Percentiles rank a stretch among this genome's conserved stretches.
These are phyloP conservation scores for Claviceps monticola DNA, from an alignment of 2,329 filamentous ascomycete species.

Conservation along the genomic window DNA sequence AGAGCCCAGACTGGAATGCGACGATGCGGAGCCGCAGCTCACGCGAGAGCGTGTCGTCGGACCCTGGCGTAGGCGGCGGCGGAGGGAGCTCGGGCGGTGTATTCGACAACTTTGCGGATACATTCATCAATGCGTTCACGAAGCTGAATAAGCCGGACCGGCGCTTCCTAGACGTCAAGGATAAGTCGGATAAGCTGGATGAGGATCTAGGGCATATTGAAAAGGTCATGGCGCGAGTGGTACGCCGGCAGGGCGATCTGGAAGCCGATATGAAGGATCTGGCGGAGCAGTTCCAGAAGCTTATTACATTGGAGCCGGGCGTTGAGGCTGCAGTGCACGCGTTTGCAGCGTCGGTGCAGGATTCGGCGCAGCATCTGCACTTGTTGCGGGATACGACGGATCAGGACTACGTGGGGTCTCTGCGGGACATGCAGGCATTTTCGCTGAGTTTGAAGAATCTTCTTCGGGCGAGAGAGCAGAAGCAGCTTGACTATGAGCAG, in stretches of 20 bases:
- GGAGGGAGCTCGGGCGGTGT: constrained; percentile 45
- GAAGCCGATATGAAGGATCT: constrained; percentile 82
- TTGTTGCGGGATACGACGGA: constrained; percentile 83
- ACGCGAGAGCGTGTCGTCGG: constrained; percentile 41
- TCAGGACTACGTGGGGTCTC: constrained; percentile 82
- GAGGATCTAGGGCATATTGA: constrained; percentile 88
- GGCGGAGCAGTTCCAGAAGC: constrained; percentile 86
- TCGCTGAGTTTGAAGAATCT: constrained; percentile 75
- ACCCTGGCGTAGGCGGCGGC: constrained; percentile 21
- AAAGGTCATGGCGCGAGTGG: constrained; percentile 87
- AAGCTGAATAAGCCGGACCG: constrained; percentile 93
- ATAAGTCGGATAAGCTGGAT: constrained; percentile 84
- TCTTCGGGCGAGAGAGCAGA: constrained; percentile 87
- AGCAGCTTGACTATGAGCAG: constrained; percentile 94
- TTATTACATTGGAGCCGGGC: constrained; percentile 77
- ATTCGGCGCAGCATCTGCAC: constrained; percentile 65
- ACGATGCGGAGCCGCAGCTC: constrained; percentile 72
- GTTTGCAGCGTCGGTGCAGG: constrained; percentile 76
- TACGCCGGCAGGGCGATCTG: constrained; percentile 73
- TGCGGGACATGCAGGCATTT: constrained; percentile 94
- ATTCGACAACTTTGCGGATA: constrained; percentile 91
- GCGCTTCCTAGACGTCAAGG: constrained; percentile 85
- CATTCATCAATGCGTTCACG: constrained; percentile 91
- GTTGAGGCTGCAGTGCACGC: constrained; percentile 70
- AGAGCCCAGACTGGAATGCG: constrained; percentile 90